Evolutionary conservation across 805 yeast genomes (phyloP).

Genomic region (Sugiyamaella qingdaonensis): DNA sequence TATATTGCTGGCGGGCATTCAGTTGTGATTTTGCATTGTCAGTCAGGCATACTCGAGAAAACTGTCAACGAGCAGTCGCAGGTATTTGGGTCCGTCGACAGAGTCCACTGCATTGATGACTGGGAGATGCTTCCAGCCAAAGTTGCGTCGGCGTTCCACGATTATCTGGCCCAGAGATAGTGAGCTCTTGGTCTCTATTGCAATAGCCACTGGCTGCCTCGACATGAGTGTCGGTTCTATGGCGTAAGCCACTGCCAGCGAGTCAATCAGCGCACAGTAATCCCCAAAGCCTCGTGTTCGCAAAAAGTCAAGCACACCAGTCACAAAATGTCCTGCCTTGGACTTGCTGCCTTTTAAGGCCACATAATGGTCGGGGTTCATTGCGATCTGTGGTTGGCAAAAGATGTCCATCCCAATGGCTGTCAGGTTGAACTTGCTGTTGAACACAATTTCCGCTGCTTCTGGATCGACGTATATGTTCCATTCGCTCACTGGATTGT

Average conservation of each 20-base stretch:
- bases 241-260: background rate
- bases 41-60: background rate
- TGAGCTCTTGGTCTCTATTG: background rate
- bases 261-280: background rate
- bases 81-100: background rate
- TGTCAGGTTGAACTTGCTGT: background rate
- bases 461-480: background rate
- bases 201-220: background rate
- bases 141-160: background rate
- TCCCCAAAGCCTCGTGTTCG: background rate
- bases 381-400: background rate
- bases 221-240: background rate
- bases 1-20: too few species aligned
- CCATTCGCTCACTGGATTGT: background rate
- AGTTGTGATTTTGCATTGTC: too few species aligned
- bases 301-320: background rate
- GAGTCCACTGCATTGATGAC: background rate
- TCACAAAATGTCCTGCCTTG: background rate
- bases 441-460: background rate
- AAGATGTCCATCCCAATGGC: background rate
- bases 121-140: background rate
- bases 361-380: background rate
- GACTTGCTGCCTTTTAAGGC: background rate
- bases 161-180: background rate
- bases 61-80: background rate